Evolutionary conservation across 2,329 filamentous ascomycete species (phyloP), one percentile per base, ranked within the genome.

Genomic region (Colletotrichum godetiae): DNA sequence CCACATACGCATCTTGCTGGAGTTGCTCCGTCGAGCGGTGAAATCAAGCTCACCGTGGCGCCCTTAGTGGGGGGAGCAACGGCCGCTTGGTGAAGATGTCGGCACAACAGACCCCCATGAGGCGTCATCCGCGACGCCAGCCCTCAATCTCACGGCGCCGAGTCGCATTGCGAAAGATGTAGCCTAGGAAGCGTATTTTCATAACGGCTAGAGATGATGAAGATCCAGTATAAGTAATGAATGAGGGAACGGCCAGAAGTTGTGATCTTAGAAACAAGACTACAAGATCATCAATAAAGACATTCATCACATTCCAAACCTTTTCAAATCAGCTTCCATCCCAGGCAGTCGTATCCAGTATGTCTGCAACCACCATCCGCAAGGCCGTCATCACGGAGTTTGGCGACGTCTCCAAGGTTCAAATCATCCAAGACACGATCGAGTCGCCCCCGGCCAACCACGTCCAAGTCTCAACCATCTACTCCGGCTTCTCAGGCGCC

Each of bases 401-500:
- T 67, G 85, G 87, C 61, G 82, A 84, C 37, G 77, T 82, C 19
- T 81, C 84, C 53, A 80, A 81, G 11, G 78, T 82, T 33, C 78
- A 79, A 74, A 76, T 83, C 56, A 76, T 86, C 35, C 78, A 76
- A 3, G 78, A 79, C 3, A 76, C 81, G 6, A 82, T 85, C 56
- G 67, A 82, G 1, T 78, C 84, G 5, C 87, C 87, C 24, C 77
- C 80, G 13, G 79, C 82, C 10, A 77, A 82, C 33, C 80, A 89
- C 68, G 86, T 88, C 31, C 87, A 86, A 63, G 80, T 87, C 70
- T 82, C 84, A 62, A 83, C 87, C 71, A 76, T 86, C 67, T 87
- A 87, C 78, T 77, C 86, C 3, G 84, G 85, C 62, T 87, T 88
- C 79, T 81, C 82, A 1, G 87, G 87, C 46, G 78, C 81, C 72